These are phyloP conservation scores for Fusarium temperatum DNA, from an alignment of 2,329 filamentous ascomycete species.

Conservation along the genomic window DNA sequence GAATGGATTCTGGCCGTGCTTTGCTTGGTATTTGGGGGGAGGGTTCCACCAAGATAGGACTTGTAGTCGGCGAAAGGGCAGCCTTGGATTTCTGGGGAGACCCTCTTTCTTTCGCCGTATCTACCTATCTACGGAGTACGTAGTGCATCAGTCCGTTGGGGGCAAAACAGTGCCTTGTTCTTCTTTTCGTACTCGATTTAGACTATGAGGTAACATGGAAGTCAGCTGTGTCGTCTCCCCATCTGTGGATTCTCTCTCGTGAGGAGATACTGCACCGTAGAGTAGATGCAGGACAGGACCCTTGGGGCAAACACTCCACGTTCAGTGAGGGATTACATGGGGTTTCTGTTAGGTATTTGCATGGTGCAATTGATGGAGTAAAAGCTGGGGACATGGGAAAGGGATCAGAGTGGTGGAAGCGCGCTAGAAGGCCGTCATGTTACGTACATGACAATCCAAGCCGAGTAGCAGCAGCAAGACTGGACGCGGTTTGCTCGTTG, in stretches of 20 bases:
- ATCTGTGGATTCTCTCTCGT: background rate
- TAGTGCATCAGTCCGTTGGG: background rate
- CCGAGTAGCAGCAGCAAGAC: background rate
- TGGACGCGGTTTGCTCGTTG: slow-evolving; percentile 23
- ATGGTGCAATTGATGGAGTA: slow-evolving; percentile 25
- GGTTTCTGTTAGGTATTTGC: slow-evolving; percentile 23
- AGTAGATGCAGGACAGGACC: background rate
- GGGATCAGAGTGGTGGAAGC: slow-evolving; percentile 7
- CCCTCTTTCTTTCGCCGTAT: slow-evolving; percentile 9
- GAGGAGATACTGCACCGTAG: background rate
- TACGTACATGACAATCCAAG: slow-evolving; percentile 29
- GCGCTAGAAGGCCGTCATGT: slow-evolving; percentile 35
- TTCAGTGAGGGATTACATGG: background rate
- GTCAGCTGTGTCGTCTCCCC: background rate
- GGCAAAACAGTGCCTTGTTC: slow-evolving; percentile 25
- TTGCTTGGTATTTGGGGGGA: slow-evolving; percentile 7
- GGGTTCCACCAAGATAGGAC: slow-evolving; percentile 16
- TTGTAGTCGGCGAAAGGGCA: slow-evolving; percentile 18
- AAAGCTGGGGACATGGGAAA: slow-evolving; percentile 24
- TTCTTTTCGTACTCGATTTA: background rate
- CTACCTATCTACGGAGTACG: background rate
- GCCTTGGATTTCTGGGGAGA: slow-evolving; percentile 27
- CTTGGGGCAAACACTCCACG: background rate
- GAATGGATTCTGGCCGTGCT: slow-evolving; percentile 7
- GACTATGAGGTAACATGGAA: background rate